Base-by-base conservation (phyloP, 2,329 filamentous ascomycete genomes). In the Neofusicoccum ribis region DNA sequence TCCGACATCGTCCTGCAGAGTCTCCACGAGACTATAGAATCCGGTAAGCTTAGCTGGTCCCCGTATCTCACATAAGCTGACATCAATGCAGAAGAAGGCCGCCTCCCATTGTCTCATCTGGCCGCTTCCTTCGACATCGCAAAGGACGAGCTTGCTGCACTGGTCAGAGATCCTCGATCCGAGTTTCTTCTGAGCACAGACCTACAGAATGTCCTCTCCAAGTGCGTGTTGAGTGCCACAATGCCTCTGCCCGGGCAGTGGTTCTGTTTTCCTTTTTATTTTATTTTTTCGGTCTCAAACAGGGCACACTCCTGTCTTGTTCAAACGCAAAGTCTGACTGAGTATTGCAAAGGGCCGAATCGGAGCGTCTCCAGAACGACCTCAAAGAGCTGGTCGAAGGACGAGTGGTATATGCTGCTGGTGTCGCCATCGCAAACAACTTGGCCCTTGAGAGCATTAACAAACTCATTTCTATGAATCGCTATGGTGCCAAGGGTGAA, bases 401-500 rank as follows among this genome's bases (percentile, higher is more conserved):
- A 14, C 41, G 43, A 5, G 59, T 62, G 6, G 44, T 62, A 3
- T 62, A 62, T 39, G 59, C 59, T n/a, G 61, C 49, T 14, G 61
- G 47, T n/a, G 39, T 63, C 23, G 61, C 61, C 23, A 46, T 46
- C 34, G 65, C 72, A 14, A 68, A 71, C 14, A 66, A 72, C 36
- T n/a, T 77, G 3, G 68, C 69, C 12, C 54, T 66, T 8, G 67
- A 70, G 23, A 72, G 73, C 56, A 39, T 76, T 2, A 65, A 72
- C 11, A 52, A 46, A 1, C 64, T 76, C 6, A 63, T 73, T 34
- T 20, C 52, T 31, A 62, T 54, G 36, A 63, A 67, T 3, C 43
- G 52, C 8, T 20, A 47, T 15, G 56, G 56, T 8, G 41, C 56
- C 15, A 60, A 58, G 5, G 44, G 50, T n/a, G 67, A 44, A 11